These are phyloP conservation scores for Macrophomina pseudophaseolina DNA, from an alignment of 2,329 filamentous ascomycete species.

Conservation along the genomic window DNA sequence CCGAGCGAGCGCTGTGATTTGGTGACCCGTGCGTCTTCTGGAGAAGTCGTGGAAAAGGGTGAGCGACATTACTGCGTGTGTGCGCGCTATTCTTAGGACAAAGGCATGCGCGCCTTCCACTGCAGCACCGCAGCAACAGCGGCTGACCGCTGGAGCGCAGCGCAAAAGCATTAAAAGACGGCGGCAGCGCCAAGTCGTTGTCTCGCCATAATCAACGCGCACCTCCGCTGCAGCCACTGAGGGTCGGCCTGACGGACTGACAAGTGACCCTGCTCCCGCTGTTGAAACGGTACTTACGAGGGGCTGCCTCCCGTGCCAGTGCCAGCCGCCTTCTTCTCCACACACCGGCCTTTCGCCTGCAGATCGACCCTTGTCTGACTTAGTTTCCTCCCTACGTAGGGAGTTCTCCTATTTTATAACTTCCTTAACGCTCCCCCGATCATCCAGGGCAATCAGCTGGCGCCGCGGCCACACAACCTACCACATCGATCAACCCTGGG, in stretches of 20 bases:
- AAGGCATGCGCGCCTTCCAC: conserved; percentile 12
- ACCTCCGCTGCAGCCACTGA: background rate
- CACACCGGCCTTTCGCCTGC: background rate
- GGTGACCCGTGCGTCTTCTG: conserved; percentile 8
- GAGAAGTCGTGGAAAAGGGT: conserved; percentile 7
- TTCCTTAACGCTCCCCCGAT: conserved; percentile 4
- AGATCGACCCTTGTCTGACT: background rate
- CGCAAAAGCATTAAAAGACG: conserved; percentile 14
- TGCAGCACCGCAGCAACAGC: conserved; percentile 6
- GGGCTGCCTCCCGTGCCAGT: background rate
- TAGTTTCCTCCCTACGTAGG: background rate
- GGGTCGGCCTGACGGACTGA: background rate
- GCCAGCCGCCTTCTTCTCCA: background rate
- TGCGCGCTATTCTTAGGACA: conserved; percentile 12
- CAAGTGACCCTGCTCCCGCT: background rate
- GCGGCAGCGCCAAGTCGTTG: background rate
- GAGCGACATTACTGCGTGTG: conserved; percentile 1
- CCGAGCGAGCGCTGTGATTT: background rate
- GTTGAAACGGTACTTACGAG: background rate
- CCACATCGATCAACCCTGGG: background rate
- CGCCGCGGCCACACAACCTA: background rate
- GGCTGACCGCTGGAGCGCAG: background rate
- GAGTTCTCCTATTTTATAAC: conserved; percentile 3
- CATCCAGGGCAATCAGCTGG: conserved; percentile 16
- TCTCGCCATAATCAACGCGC: background rate